phyloP scores from a whole-genome alignment of 805 yeast species.

The Teunomyces atbi region DNA sequence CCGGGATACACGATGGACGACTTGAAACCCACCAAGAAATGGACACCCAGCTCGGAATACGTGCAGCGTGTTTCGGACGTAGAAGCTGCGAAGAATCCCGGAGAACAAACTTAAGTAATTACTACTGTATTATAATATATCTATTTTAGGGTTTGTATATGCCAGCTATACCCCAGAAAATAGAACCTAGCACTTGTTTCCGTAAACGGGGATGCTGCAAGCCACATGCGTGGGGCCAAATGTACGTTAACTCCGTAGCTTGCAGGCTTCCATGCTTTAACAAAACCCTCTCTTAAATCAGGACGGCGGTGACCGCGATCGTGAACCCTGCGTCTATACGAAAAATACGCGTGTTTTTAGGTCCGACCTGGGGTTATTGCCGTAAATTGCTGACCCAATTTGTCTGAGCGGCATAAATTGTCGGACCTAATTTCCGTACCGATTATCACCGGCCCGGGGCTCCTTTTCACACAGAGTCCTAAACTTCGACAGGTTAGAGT shows the following conservation, averaged over 20 bases:
- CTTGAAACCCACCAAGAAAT: conserved; percentile 21
- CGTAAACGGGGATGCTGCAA: too few relatives aligned
- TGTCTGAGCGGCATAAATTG: background rate
- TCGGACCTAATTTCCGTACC: background rate
- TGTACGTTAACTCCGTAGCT: too few relatives aligned
- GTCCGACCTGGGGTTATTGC: background rate
- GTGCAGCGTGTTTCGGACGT: conserved; percentile 20
- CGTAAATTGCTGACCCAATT: background rate
- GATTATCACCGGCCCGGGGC: background rate
- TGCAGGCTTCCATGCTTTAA: too few relatives aligned
- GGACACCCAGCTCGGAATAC: conserved; percentile 25
- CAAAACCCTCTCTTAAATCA: too few relatives aligned
- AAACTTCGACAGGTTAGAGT: too few relatives aligned
- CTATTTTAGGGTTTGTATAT: background rate
- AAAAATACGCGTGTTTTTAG: background rate
- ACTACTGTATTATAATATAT: background rate
- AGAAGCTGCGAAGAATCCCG: conserved; percentile 10
- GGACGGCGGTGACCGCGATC: background rate
- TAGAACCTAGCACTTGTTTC: too few relatives aligned
- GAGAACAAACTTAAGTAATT: background rate
- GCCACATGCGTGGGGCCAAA: too few relatives aligned
- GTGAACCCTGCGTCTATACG: background rate
- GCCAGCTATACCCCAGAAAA: too few relatives aligned
- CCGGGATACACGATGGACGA: conserved; percentile 28
- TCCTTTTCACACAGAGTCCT: too few relatives aligned